Evolutionary conservation across 1,284 basidiomycete species (phyloP), one percentile per base, ranked within the genome.

Genomic region (Sphaerobolus stellatus): DNA sequence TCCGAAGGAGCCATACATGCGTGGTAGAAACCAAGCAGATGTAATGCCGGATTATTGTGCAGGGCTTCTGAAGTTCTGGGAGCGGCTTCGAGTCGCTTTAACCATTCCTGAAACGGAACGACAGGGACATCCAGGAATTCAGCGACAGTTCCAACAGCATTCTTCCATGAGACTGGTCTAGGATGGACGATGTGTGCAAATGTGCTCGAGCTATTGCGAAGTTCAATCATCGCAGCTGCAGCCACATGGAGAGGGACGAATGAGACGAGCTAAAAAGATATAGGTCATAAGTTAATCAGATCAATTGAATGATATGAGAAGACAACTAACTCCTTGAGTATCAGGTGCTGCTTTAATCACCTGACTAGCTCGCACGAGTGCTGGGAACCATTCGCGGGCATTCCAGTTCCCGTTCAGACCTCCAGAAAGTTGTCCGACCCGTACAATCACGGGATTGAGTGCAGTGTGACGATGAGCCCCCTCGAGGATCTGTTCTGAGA

Each of bases 201-300:
- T n/a, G 34, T 14, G 18, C 24, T 18, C n/a, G 33, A 31, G 14
- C 46, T 43, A 27, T 54, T 30, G 11, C 52, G 52, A 14, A 49
- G 36, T 22, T 70, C 70, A 20, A 68, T 57, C 5, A 71, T 47
- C 27, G 61, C 61, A 3, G 57, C 34, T 4, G 71, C 70, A 11
- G 69, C 70, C 11, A 57, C 48, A 47, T 72, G 58, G 25, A 67
- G 56, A 13, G 69, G 68, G 11, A 71, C 51, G 68, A 71, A 74
- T 1, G 68, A 65, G n/a, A 69, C 54, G 13, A 45, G 40, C 68
- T 68, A 47, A 41, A 22, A 27, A 29, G 16, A 27, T 36, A 11
- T 36, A 11, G 11, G 11, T 36, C 18, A 36, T 11, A 36, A 28
- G 14, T 4, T 33, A 5, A 5, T 8, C 18, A 13, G 41, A 44